Percentiles rank a stretch among this genome's conserved stretches.
Evolutionary conservation across 2,329 filamentous ascomycete species (phyloP).

Genomic region (Fusarium algeriense): DNA sequence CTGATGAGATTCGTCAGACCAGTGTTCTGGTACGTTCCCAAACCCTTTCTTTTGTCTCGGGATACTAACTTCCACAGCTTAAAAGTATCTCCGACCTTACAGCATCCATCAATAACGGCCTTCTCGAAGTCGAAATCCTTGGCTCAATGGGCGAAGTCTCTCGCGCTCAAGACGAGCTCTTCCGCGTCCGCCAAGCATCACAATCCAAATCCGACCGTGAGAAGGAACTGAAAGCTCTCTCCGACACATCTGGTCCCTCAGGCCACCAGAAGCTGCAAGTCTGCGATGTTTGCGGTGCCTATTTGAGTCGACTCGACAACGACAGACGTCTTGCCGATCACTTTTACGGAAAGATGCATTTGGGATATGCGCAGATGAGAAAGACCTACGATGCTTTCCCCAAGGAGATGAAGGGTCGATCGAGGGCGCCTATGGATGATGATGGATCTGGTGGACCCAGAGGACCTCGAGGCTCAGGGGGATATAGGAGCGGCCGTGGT

Average conservation of each 20-base stretch:
- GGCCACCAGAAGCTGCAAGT: conserved; percentile 99
- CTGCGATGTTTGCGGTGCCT: conserved; percentile 97
- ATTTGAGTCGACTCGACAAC: conserved; percentile 91
- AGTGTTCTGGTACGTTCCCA: conserved; percentile 74
- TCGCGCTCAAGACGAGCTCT: conserved; percentile 87
- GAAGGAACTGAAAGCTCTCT: conserved; percentile 88
- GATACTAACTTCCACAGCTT: conserved; percentile 58
- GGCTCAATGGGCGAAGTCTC: conserved; percentile 85
- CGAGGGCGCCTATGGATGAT: conserved; percentile 68
- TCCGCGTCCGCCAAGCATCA: conserved; percentile 84
- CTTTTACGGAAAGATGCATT: conserved; percentile 99
- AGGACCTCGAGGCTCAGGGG: conserved; percentile 66
- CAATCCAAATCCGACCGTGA: conserved; percentile 86
- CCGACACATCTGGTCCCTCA: conserved; percentile 90
- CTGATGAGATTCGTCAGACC: conserved; percentile 96
- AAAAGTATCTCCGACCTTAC: conserved; percentile 87
- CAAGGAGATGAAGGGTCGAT: conserved; percentile 83
- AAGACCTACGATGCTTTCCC: conserved; percentile 90
- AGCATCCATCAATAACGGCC: conserved; percentile 81
- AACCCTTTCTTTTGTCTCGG: accelerated
- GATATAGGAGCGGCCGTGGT: conserved; percentile 65
- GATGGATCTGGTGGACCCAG: conserved; percentile 61
- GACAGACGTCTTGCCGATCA: conserved; percentile 94
- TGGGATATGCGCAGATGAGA: conserved; percentile 98
- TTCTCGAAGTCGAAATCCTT: conserved; percentile 87